Percentiles rank a stretch among this genome's conserved stretches.
phyloP scores from a whole-genome alignment of 805 yeast genomes.

The Kurtzmaniella cleridarum region DNA sequence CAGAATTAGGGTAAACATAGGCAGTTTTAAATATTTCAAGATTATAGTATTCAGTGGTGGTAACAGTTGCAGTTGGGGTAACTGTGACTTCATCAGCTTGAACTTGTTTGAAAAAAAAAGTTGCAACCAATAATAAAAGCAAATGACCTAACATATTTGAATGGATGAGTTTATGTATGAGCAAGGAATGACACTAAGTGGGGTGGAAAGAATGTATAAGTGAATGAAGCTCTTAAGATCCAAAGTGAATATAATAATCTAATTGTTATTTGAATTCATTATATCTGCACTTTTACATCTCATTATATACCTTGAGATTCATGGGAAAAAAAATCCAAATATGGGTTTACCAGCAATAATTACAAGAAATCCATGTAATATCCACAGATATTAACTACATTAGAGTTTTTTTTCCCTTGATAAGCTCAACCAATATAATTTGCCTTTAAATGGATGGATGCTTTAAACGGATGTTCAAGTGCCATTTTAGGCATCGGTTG shows the following conservation, averaged over 20 bases:
- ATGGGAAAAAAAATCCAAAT: too few species aligned
- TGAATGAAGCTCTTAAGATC: neutral
- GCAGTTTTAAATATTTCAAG: slow-evolving; percentile 22
- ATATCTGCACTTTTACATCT: too few species aligned
- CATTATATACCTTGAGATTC: too few species aligned
- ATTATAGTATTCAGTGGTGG: slow-evolving; percentile 21
- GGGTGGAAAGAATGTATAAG: slow-evolving; percentile 2
- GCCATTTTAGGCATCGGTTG: too few species aligned
- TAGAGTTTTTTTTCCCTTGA: too few species aligned
- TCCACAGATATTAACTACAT: too few species aligned
- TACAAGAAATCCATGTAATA: too few species aligned
- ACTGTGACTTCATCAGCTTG: slow-evolving; percentile 12
- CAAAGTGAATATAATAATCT: neutral
- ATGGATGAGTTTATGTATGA: slow-evolving; percentile 2
- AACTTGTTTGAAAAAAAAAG: slow-evolving; percentile 9
- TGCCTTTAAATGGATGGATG: too few species aligned
- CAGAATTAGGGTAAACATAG: slow-evolving; percentile 25
- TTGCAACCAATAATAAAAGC: slow-evolving; percentile 3
- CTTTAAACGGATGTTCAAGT: too few species aligned
- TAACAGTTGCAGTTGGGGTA: slow-evolving; percentile 25
- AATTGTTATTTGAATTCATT: too few species aligned
- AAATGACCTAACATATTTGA: neutral
- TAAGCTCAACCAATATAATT: too few species aligned
- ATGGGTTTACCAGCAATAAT: too few species aligned
- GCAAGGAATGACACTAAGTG: slow-evolving; percentile 10